phyloP scores from a whole-genome alignment of 2,329 filamentous ascomycete genomes.

The Talaromyces albobiverticillius region DNA sequence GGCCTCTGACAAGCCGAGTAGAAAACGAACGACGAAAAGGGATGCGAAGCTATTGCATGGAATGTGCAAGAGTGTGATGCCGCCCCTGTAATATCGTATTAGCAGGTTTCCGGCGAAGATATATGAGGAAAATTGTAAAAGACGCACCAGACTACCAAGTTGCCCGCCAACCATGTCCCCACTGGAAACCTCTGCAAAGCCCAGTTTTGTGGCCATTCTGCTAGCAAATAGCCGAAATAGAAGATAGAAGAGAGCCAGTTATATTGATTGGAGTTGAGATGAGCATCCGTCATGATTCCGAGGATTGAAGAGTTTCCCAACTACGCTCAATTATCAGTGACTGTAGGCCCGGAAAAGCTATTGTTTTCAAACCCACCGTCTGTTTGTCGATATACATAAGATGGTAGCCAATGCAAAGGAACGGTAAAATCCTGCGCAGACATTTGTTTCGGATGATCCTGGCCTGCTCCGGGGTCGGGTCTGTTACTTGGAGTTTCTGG shows the following conservation, averaged over 20 bases:
- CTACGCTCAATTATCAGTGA: neutral
- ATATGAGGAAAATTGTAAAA: neutral
- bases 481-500: slow-evolving; percentile 35
- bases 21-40: slow-evolving; percentile 49
- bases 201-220: slow-evolving; percentile 14
- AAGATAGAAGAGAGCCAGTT: slow-evolving; percentile 14
- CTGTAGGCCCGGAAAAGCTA: neutral
- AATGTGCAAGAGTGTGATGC: slow-evolving; percentile 30
- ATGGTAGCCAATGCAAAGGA: slow-evolving; percentile 40
- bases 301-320: slow-evolving; percentile 14
- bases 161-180: slow-evolving; percentile 11
- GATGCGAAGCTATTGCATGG: slow-evolving; percentile 48
- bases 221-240: slow-evolving; percentile 12
- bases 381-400: slow-evolving; percentile 42
- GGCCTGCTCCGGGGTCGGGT: slow-evolving; percentile 26
- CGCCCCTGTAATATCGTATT: neutral
- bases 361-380: slow-evolving; percentile 23
- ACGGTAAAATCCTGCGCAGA: slow-evolving; percentile 36
- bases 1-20: slow-evolving; percentile 54
- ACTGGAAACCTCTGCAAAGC: slow-evolving; percentile 11
- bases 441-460: slow-evolving; percentile 36
- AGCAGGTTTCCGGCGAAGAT: neutral
- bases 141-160: slow-evolving; percentile 8
- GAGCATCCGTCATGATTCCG: slow-evolving; percentile 7
- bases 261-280: slow-evolving; percentile 12